Conservation (phyloP, 768 basidiomycete genomes). For the Podaxis sp. region DNA sequence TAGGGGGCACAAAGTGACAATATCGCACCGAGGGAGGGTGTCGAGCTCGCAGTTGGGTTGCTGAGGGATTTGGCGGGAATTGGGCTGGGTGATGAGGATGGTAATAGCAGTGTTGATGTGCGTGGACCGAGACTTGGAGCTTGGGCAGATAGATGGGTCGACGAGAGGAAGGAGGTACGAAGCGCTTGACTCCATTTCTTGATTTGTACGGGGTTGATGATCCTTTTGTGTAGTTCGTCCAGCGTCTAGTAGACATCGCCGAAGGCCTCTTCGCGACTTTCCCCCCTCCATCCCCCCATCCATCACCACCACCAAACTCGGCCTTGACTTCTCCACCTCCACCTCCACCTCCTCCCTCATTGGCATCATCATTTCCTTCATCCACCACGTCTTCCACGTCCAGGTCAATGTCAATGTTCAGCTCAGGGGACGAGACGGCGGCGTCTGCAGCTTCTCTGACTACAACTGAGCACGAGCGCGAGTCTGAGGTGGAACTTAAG, state of each 20-base stretch:
- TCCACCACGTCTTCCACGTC: background rate
- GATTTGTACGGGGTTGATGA: background rate
- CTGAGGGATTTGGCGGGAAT: slow-evolving; percentile 1
- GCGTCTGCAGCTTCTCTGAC: background rate
- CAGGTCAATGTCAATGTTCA: background rate
- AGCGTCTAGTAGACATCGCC: background rate
- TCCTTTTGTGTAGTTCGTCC: background rate
- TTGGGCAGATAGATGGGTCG: slow-evolving; percentile 10
- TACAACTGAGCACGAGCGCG: background rate
- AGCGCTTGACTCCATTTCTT: background rate
- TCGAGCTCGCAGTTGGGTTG: slow-evolving; percentile 5
- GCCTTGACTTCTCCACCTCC: too few species aligned
- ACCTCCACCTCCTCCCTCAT: background rate
- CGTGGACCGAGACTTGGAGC: background rate
- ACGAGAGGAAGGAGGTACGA: slow-evolving; percentile 8
- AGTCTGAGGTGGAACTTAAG: background rate
- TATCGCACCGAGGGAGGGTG: background rate
- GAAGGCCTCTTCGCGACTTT: background rate
- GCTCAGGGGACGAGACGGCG: background rate
- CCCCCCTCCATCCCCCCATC: background rate
- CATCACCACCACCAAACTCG: background rate
- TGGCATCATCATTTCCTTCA: background rate
- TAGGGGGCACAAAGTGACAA: background rate
- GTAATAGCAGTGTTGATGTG: background rate
- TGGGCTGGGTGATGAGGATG: background rate